Evolutionary conservation across 2,329 filamentous ascomycete species (phyloP).

Genomic region (Arthroderma sp.): DNA sequence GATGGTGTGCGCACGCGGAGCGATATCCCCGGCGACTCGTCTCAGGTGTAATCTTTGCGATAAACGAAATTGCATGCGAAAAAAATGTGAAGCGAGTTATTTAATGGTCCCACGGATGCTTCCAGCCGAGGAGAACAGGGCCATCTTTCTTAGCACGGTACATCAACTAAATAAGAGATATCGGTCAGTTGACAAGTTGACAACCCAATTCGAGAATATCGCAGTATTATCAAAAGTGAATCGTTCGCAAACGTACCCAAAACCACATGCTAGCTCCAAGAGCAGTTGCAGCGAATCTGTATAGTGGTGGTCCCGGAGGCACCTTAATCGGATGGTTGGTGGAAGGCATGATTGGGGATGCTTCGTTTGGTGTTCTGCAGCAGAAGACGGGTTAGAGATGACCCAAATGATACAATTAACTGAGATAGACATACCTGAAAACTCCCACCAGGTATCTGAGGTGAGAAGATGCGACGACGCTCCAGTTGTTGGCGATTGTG

Average conservation of each 20-base stretch:
- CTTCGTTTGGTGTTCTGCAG: not conserved
- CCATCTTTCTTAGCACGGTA: slow-evolving; percentile 95
- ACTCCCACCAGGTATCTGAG: not conserved
- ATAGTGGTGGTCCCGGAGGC: slow-evolving; percentile 54
- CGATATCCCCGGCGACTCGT: not conserved
- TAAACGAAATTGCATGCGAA: not conserved
- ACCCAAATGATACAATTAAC: not conserved
- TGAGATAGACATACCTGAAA: not conserved
- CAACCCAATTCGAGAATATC: not conserved
- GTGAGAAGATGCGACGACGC: not conserved
- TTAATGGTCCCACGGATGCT: slow-evolving; percentile 94
- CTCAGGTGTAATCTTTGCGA: not conserved
- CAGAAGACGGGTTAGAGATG: not conserved
- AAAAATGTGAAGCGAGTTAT: slow-evolving; percentile 11
- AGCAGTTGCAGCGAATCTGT: slow-evolving; percentile 74
- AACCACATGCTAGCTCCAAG: slow-evolving; percentile 98
- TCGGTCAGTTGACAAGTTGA: not conserved
- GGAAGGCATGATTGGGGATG: slow-evolving; percentile 11
- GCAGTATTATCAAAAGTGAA: not conserved
- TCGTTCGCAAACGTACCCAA: slow-evolving; percentile 55
- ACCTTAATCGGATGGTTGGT: slow-evolving; percentile 38
- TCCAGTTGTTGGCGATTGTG: not conserved
- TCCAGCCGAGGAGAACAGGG: slow-evolving; percentile 79
- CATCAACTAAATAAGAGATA: slow-evolving; percentile 55
- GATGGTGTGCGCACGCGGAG: not conserved